Evolutionary conservation across 306 rosid species (phyloP), one percentile per base, ranked within the genome.

Genomic region (Citrullus colocynthis): DNA sequence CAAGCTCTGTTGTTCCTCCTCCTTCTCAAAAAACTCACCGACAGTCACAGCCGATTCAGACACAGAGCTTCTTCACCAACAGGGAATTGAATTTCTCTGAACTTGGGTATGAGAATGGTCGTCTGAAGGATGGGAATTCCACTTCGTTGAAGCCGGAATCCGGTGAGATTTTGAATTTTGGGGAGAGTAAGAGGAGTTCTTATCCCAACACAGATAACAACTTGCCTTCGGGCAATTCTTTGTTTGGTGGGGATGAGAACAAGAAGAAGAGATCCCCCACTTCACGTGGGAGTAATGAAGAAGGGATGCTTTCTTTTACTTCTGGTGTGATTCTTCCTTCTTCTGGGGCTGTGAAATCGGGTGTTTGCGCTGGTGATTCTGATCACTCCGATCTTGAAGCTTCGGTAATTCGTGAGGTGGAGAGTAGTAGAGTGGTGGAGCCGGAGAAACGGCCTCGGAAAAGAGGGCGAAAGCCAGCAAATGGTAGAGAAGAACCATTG

Each of bases 371-470:
- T 0, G 91, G 76, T 0, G 97, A 95, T 85, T 81, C 98, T 0
- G 98, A 96, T 39, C 96, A 91, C 78, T 96, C 98, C 0, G 99
- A 96, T 80, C 90, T 96, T 5, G 99, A 96, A 75, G 98, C 91
- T 3, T 92, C 99, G 0, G 99, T 91, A 67, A 95, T 88, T 12
- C 85, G 88, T 76, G 97, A 90, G 64, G 88, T 82, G 0, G 96
- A 93, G 6, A 89, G 93, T 74, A 85, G 92, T 84, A 83, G 87
- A 20, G 92, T 82, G 18, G 93, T 84, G 13, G 98, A 95, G 21
- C 96, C 92, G 0, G 97, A 95, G 77, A 95, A 95, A 69, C 85
- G 89, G n/a, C 99, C 99, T 0, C 76, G 97, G n/a, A 95, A 95
- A 62, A 81, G 99, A 4, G 97, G 99, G 24, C 49, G 99, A 52